Evolutionary conservation across 1,284 basidiomycete genomes (phyloP).

Genomic region (Apiotrichum siamense): DNA sequence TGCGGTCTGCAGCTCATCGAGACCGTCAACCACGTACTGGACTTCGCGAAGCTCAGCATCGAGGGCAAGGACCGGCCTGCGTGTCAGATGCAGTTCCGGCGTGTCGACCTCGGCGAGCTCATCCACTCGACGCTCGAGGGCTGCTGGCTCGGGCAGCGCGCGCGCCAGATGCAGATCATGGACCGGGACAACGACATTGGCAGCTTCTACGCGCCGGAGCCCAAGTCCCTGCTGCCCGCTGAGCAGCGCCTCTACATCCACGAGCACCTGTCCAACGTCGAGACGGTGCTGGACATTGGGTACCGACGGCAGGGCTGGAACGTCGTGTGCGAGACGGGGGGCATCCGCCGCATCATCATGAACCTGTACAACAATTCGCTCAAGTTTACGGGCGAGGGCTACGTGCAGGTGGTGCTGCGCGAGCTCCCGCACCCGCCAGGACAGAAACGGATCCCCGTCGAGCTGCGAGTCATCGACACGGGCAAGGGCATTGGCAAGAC

Average conservation of each 20-base stretch:
- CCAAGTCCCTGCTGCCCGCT: slow-evolving; percentile 51
- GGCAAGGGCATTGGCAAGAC: slow-evolving; percentile 87
- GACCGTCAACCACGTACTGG: slow-evolving; percentile 87
- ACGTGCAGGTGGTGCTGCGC: slow-evolving; percentile 75
- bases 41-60: slow-evolving; percentile 94
- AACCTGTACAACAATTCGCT: slow-evolving; percentile 92
- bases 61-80: slow-evolving; percentile 57
- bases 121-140: slow-evolving; percentile 95
- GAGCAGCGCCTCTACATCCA: slow-evolving; percentile 44
- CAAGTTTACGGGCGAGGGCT: slow-evolving; percentile 88
- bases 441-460: slow-evolving; percentile 64
- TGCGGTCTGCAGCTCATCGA: slow-evolving; percentile 52
- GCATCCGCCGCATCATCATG: slow-evolving; percentile 86
- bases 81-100: slow-evolving; percentile 58
- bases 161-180: slow-evolving; percentile 56
- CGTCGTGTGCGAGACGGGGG: slow-evolving; percentile 83
- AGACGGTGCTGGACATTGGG: slow-evolving; percentile 78
- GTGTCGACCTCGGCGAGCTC: slow-evolving; percentile 76
- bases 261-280: slow-evolving; percentile 41
- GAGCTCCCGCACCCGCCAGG: slow-evolving; percentile 59
- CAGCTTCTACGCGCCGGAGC: slow-evolving; percentile 69
- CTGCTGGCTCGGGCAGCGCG: slow-evolving; percentile 88
- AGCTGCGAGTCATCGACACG: slow-evolving; percentile 81
- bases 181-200: slow-evolving; percentile 68
- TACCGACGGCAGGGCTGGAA: slow-evolving; percentile 65